Evolutionary conservation across 305 asterid species (phyloP), one percentile per base, ranked within the genome.

Genomic region (Plantago coronopus): DNA sequence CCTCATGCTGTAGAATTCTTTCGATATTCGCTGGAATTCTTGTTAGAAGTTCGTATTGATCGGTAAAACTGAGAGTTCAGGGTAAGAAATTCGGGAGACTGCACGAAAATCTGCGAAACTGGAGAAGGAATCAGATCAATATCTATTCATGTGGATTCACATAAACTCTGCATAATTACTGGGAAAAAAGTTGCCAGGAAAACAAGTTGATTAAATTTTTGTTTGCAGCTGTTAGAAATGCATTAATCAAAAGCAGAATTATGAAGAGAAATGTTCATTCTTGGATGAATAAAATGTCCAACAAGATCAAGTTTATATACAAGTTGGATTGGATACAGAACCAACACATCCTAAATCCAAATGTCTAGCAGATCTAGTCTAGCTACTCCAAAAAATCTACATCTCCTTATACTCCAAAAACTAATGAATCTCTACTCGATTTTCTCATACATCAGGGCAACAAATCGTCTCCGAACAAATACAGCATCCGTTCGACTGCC

Each of bases 401-500:
- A 57, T 23, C 57, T 51, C n/a, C 56, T 29, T 50, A n/a, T n/a
- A n/a, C n/a, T 44, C 50, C 48, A 54, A 53, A 42, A 11, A 45
- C 16, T 45, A 42, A 34, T 18, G 31, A 57, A 40, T 57, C 20
- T 31, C 48, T 57, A 56, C 8, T 38, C 8, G 15, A n/a, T n/a
- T n/a, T n/a, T 37, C 48, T 29, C 23, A 44, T 74, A 3, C 48
- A 48, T 54, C 78, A 69, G 48, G 82, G 81, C 20, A 84, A 86
- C 74, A 87, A 69, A 80, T 87, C 95, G 70, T 87, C 95, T 64
- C 94, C 95, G 54, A 87, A 84, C 69, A 87, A 75, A 76, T 87
- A 87, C 8, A 84, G 86, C 83, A 87, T 79, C 64, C 76, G 21
- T 72, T 87, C 95, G 60, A 87, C 94, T 25, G 90, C 90, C 95